Percentiles rank a stretch among this genome's conserved stretches.
Conservation (phyloP, 768 basidiomycete genomes). For the Rhodocollybia butyracea region DNA sequence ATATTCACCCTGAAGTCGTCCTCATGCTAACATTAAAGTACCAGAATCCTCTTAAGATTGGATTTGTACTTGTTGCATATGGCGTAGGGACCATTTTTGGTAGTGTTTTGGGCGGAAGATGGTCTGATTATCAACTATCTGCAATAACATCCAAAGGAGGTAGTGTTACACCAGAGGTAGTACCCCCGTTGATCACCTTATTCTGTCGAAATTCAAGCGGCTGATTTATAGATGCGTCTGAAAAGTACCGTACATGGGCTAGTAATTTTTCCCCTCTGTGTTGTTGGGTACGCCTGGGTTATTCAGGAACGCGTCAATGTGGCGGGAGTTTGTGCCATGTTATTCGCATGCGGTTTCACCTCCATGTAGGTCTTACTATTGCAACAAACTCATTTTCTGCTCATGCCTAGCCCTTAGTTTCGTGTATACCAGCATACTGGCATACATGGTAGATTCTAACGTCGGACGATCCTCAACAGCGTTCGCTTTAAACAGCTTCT, state of each 20-base stretch:
- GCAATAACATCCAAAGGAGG: slow-evolving; percentile 40
- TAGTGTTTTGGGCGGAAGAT: slow-evolving; percentile 55
- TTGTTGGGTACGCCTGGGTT: slow-evolving; percentile 76
- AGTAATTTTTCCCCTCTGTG: slow-evolving; percentile 54
- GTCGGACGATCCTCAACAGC: slow-evolving; percentile 74
- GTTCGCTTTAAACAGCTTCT: slow-evolving; percentile 72
- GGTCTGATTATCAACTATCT: slow-evolving; percentile 48
- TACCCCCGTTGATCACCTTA: background rate
- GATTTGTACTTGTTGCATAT: slow-evolving; percentile 72
- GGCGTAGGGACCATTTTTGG: slow-evolving; percentile 59
- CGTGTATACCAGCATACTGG: slow-evolving; percentile 41
- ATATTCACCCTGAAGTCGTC: too few relatives aligned
- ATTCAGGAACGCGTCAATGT: slow-evolving; percentile 60
- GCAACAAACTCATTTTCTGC: background rate
- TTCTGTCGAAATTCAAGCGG: background rate
- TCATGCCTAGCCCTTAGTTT: slow-evolving; percentile 24
- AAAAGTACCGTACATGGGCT: slow-evolving; percentile 59
- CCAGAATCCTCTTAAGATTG: slow-evolving; percentile 68
- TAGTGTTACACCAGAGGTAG: slow-evolving; percentile 68
- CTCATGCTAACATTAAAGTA: too few relatives aligned
- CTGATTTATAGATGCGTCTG: slow-evolving; percentile 60
- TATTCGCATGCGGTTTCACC: slow-evolving; percentile 74
- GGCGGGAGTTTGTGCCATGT: slow-evolving; percentile 63
- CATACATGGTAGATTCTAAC: slow-evolving; percentile 88
- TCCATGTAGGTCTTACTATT: slow-evolving; percentile 51